Evolutionary conservation across 441 rosid species (phyloP).

Genomic region (Omphalea diandra): DNA sequence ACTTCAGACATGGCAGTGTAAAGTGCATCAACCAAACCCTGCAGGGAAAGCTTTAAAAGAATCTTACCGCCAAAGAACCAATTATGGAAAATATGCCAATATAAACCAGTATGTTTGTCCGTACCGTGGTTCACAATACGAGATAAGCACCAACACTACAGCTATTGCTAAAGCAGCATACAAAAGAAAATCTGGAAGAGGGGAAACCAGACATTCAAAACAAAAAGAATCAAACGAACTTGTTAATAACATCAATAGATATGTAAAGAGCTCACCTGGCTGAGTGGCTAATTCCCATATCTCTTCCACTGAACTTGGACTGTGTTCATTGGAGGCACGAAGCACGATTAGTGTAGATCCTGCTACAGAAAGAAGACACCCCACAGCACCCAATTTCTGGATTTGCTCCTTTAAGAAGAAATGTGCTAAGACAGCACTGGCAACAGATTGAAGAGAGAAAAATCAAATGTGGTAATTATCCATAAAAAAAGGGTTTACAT

Average conservation of each 20-base stretch:
- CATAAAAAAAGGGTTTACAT: no score
- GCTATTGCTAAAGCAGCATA: conserved; percentile 53
- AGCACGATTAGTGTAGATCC: conserved; percentile 67
- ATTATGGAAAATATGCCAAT: conserved; percentile 63
- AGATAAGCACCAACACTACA: conserved; percentile 49
- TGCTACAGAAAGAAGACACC: conserved; percentile 67
- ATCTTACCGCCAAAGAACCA: conserved; percentile 63
- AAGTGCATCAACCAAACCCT: neutral
- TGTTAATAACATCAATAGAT: no score
- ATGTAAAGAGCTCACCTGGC: conserved; percentile 47
- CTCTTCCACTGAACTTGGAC: conserved; percentile 50
- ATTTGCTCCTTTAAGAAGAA: conserved; percentile 60
- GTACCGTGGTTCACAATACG: conserved; percentile 58
- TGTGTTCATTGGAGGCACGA: conserved; percentile 59
- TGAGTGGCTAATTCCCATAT: conserved; percentile 67
- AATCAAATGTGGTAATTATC: no score
- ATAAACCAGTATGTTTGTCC: conserved; percentile 62
- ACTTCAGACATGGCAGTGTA: no score
- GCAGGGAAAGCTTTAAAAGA: neutral
- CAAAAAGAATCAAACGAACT: no score
- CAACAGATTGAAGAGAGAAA: no score
- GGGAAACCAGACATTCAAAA: no score
- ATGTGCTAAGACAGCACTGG: conserved; percentile 69
- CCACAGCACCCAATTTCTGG: conserved; percentile 62
- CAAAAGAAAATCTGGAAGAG: conserved; percentile 60